A percentile compares a stretch with the other conserved stretches of the same genome.
These are phyloP conservation scores for Amaranthus tricolor DNA, from an alignment of 179 eudicot genomes.

Conservation along the genomic window DNA sequence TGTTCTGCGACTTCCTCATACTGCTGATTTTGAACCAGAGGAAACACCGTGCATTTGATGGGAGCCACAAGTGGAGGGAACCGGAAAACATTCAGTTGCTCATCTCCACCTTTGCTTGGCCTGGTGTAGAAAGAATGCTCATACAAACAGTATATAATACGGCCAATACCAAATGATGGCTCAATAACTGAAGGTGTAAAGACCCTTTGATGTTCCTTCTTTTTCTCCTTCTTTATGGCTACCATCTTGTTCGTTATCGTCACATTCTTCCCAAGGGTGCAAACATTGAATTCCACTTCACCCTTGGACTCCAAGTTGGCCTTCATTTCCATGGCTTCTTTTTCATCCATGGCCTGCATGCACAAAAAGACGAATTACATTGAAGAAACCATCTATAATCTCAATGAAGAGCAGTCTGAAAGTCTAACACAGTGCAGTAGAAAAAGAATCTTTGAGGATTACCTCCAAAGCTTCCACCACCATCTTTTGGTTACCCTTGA, in stretches of 20 bases:
- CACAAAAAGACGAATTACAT: neutral
- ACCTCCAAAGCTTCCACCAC: conserved; percentile 93
- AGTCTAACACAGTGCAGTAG: neutral
- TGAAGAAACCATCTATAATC: neutral
- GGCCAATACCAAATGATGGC: conserved; percentile 94
- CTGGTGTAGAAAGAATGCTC: conserved; percentile 90
- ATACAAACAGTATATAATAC: conserved; percentile 85
- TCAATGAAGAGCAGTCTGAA: neutral
- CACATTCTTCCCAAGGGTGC: conserved; percentile 74
- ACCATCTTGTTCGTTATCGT: conserved; percentile 77
- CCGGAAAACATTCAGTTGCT: conserved; percentile 75
- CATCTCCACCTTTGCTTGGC: conserved; percentile 82
- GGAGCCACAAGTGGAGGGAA: conserved; percentile 96
- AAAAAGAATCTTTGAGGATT: neutral
- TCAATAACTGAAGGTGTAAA: conserved; percentile 94
- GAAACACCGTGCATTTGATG: conserved; percentile 87
- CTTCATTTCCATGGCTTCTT: conserved; percentile 92
- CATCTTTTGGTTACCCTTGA: conserved; percentile 88
- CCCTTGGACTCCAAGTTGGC: conserved; percentile 72
- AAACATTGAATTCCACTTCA: conserved; percentile 65
- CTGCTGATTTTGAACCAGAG: conserved; percentile 73
- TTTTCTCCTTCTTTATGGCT: conserved; percentile 68
- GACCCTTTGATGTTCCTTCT: conserved; percentile 88
- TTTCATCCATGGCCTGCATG: conserved; percentile 80
- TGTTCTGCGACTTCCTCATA: conserved; percentile 73